Base-by-base conservation (phyloP, 2,329 filamentous ascomycete genomes). In the Didymella exigua region DNA sequence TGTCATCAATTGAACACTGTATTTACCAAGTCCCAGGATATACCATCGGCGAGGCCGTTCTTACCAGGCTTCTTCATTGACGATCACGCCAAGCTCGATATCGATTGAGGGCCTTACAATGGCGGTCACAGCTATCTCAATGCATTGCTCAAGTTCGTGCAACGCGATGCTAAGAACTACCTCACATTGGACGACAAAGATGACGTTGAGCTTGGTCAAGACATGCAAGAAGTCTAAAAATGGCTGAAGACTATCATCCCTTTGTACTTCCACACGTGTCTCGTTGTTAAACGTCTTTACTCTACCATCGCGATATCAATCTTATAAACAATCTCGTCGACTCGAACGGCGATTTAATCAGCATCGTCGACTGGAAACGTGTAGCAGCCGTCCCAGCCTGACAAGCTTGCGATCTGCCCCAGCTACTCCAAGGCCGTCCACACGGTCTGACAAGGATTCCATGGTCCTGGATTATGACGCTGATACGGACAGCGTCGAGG, bases 351-450 rank as follows among this genome's bases (percentile, higher is more conserved):
- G 21, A 41, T 8, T 14, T 34, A 8, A 4, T 23, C 9, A 29
- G 46, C 8, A 41, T 49, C 26, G 29, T 49, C 2, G 46, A 49
- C n/a, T 41, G 36, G 27, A 37, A 49, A 13, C 34, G 37, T n/a
- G 29, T 42, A 11, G 19, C 14, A 18, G 19, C 29, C 2, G 37
- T 42, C 1, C 46, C 46, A 8, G 1, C n/a, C 29, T 49, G 36
- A 19, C 2, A 19, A 6, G 19, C 8, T 3, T 49, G 27, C 19
- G 14, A 34, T 8, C 11, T 41, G 4, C 36, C 36, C 4, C 16
- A 41, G 7, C 10, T 49, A 16, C n/a, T 49, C 19, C 3, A 31
- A 27, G 27, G 40, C 10, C 7, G 16, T 19, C 2, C 16, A 33
- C 8, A 16, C 30, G 13, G 30, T 16, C 7, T 7, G 33, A 21